Evolutionary conservation across 306 rosid genomes (phyloP).

Genomic region (Hippophae gyantsensis): DNA sequence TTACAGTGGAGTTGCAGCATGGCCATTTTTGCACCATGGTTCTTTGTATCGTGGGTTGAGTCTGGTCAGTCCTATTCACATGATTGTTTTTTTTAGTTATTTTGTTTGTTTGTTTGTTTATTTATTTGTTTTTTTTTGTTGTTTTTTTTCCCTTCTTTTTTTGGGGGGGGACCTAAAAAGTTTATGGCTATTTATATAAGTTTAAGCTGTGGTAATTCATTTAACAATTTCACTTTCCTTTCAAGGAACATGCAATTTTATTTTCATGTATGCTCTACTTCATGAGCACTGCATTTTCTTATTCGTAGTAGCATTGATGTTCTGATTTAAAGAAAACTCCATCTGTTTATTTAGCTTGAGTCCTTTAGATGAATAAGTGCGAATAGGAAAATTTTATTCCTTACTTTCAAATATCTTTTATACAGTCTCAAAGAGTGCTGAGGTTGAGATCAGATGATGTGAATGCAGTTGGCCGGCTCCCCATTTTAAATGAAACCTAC

Average conservation of each 20-base stretch:
- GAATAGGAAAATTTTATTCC: background rate
- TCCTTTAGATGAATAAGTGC: background rate
- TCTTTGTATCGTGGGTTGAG: conserved; percentile 94
- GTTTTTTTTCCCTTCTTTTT: background rate
- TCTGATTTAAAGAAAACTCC: background rate
- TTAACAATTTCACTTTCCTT: background rate
- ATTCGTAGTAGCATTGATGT: no score
- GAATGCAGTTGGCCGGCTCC: conserved; percentile 71
- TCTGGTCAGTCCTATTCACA: conserved; percentile 54
- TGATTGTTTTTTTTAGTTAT: background rate
- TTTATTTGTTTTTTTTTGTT: conserved; percentile 15
- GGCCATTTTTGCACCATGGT: conserved; percentile 95
- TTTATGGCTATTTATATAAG: no score
- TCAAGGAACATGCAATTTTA: background rate
- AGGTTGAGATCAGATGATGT: conserved; percentile 90
- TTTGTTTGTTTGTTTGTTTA: background rate
- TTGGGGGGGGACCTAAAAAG: no score
- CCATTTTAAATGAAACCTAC: conserved; percentile 58
- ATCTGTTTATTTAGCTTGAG: background rate
- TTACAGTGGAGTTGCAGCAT: conserved; percentile 70
- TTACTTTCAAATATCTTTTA: conserved; percentile 2
- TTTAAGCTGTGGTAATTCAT: no score
- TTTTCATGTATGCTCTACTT: no score
- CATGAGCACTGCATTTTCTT: no score
- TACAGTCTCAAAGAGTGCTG: conserved; percentile 65